Conservation (phyloP, 148 eudicot genomes). For the Rhododendron griersonianum region DNA sequence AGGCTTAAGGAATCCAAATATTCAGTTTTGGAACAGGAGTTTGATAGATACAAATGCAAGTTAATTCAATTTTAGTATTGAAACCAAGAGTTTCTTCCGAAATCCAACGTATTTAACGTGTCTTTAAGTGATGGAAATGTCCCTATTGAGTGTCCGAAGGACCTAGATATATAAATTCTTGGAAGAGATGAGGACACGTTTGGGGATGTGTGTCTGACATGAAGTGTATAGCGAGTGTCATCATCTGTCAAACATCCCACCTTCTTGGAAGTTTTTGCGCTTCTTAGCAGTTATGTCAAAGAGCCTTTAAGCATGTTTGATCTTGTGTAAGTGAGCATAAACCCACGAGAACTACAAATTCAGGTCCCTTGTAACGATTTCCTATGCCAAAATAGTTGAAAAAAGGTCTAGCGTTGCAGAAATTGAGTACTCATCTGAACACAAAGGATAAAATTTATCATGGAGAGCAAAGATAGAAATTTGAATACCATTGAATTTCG, state of each 20-base stretch:
- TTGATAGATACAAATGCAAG: background rate
- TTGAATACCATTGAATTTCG: slow-evolving; percentile 58
- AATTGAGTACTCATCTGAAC: background rate
- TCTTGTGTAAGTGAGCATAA: background rate
- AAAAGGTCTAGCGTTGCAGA: background rate
- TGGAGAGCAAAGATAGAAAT: background rate
- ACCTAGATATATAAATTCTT: background rate
- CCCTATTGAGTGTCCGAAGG: background rate
- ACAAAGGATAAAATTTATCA: background rate
- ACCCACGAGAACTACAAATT: background rate
- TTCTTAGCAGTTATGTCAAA: background rate
- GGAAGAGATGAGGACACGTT: background rate
- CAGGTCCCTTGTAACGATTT: background rate
- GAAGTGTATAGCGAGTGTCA: background rate
- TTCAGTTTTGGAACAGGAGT: background rate
- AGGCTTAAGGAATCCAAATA: background rate
- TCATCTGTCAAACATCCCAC: background rate
- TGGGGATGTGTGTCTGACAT: background rate
- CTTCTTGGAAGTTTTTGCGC: background rate
- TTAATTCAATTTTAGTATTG: background rate
- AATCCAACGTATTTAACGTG: background rate
- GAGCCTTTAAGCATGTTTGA: background rate
- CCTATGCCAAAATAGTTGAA: background rate
- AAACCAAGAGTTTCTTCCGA: background rate
- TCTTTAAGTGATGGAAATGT: background rate